phyloP scores from a whole-genome alignment of 2,329 filamentous ascomycete genomes.

The Parastagonospora nodorum region DNA sequence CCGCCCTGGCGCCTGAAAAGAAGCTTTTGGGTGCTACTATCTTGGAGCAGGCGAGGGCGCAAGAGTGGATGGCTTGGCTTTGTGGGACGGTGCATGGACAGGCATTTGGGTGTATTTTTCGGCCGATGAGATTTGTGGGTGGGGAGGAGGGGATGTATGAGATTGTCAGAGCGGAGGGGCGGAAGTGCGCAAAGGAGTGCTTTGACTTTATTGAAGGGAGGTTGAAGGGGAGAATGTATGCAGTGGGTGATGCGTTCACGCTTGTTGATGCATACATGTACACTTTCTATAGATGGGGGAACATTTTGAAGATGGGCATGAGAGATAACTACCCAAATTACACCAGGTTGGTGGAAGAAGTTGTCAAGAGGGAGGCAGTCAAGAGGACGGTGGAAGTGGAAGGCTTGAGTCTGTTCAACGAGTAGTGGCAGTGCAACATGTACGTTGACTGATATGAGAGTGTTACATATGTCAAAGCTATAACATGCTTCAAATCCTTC shows the following conservation, averaged over 20 bases:
- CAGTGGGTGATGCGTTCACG: conserved; percentile 21
- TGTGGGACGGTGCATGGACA: conserved; percentile 24
- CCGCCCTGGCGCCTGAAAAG: conserved; percentile 17
- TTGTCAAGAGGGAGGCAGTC: conserved; percentile 15
- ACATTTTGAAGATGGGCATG: conserved; percentile 14
- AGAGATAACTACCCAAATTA: conserved; percentile 19
- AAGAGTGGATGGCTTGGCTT: conserved; percentile 28
- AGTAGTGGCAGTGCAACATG: background rate
- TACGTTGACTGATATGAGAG: background rate
- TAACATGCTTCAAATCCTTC: background rate
- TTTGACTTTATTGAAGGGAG: conserved; percentile 19
- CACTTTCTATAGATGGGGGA: conserved; percentile 29
- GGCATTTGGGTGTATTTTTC: conserved; percentile 20
- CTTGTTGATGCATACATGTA: conserved; percentile 26
- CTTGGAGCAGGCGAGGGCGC: conserved; percentile 17
- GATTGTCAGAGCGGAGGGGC: conserved; percentile 8
- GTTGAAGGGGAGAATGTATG: conserved; percentile 14
- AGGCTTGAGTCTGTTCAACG: conserved; percentile 9
- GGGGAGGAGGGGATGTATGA: conserved; percentile 11
- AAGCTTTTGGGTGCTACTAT: conserved; percentile 18
- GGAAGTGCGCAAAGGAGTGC: conserved; percentile 6
- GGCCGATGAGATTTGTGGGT: conserved; percentile 15
- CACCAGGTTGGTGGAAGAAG: conserved; percentile 9
- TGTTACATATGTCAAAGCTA: background rate
- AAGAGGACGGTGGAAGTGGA: conserved; percentile 13